Evolutionary conservation across 176 grass and related monocot genomes (phyloP).

Genomic region (Eleusine coracana): DNA sequence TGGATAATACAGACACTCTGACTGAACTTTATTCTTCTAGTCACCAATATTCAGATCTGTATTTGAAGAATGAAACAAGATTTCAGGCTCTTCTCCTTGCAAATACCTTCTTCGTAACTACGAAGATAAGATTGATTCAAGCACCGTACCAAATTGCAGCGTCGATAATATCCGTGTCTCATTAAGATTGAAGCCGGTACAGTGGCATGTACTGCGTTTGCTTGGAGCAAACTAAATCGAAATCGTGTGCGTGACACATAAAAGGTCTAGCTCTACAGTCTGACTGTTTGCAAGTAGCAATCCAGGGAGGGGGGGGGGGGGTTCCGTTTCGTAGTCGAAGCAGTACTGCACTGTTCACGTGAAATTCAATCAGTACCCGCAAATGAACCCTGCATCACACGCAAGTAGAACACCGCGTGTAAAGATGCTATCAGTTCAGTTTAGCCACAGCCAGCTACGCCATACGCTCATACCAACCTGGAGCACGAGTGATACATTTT

Average conservation of each 20-base stretch:
- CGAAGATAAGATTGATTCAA: neutral
- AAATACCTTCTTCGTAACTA: neutral
- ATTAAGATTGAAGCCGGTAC: neutral
- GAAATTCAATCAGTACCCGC: neutral
- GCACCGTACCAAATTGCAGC: neutral
- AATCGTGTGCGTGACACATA: neutral
- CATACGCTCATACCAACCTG: neutral
- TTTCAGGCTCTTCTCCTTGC: neutral
- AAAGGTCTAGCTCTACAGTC: neutral
- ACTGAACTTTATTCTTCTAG: neutral
- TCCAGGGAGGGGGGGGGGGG: neutral
- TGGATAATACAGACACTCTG: neutral
- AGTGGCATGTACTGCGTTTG: neutral
- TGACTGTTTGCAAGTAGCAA: conserved; percentile 15
- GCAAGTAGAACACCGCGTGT: neutral
- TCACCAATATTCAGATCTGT: neutral
- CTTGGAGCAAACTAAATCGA: conserved; percentile 7
- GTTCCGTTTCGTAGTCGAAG: neutral
- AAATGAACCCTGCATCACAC: conserved; percentile 23
- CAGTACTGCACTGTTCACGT: neutral
- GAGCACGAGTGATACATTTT: neutral
- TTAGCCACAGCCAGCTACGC: neutral
- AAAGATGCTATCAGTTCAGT: neutral
- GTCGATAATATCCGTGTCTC: neutral
- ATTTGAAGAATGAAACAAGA: neutral